Conservation (phyloP, 2,329 filamentous ascomycete genomes). For the Lecanicillium sp. region DNA sequence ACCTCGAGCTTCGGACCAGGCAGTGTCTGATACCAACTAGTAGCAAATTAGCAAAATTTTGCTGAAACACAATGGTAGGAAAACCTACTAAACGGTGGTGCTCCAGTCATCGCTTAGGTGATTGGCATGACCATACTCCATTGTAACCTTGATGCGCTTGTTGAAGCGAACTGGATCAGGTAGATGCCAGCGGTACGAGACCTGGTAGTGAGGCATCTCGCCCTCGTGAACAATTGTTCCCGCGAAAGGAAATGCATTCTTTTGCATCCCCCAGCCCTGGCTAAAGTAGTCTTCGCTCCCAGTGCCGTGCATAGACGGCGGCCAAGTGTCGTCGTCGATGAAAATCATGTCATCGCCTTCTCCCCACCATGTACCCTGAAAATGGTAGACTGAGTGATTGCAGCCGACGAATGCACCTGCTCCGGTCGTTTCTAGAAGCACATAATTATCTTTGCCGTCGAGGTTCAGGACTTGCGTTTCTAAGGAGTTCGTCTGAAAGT, state of each 20-base stretch:
- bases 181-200: slow-evolving; percentile 24
- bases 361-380: slow-evolving; percentile 26
- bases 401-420: slow-evolving; percentile 22
- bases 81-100: slow-evolving; percentile 17
- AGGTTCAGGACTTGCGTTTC: slow-evolving; percentile 24
- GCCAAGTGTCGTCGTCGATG: slow-evolving; percentile 26
- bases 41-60: neutral
- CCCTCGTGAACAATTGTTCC: slow-evolving; percentile 25
- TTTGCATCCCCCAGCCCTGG: slow-evolving; percentile 27
- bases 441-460: slow-evolving; percentile 19
- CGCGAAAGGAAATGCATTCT: slow-evolving; percentile 23
- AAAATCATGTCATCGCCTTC: slow-evolving; percentile 27
- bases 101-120: slow-evolving; percentile 23
- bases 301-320: slow-evolving; percentile 24
- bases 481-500: slow-evolving; percentile 22
- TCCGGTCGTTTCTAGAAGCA: slow-evolving; percentile 21
- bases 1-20: slow-evolving; percentile 21
- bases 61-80: neutral
- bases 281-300: slow-evolving; percentile 24
- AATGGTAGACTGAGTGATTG: slow-evolving; percentile 23
- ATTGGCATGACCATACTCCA: slow-evolving; percentile 22
- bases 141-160: slow-evolving; percentile 18
- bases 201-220: slow-evolving; percentile 22
- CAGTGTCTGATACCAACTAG: slow-evolving; percentile 21
- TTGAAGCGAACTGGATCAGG: slow-evolving; percentile 23